Evolutionary conservation across 441 rosid genomes (phyloP), one percentile per base, ranked within the genome.

Genomic region (Macaranga tanarius): DNA sequence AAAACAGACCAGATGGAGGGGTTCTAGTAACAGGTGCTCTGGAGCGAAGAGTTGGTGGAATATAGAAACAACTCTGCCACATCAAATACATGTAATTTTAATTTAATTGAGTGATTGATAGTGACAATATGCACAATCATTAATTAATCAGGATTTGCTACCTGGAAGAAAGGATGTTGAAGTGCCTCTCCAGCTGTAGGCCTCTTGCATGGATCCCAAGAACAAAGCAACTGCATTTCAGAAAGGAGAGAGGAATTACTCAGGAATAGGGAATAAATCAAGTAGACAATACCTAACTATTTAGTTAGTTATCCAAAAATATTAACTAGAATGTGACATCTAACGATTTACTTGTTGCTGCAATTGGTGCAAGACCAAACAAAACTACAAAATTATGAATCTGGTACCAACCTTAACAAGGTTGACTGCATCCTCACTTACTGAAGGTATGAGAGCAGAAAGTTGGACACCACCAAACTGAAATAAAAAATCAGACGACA

Each of bases 81-180:
- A 76, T 64, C 38, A 67, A 56, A 56, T 25, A 47, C 10, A n/a
- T 31, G 0, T 4, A 8, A 31, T 52, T 61, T 25, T 34, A 34
- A 34, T 12, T 34, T 56, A 68, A 68, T 40, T 26, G 28, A 7
- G 61, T 50, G 12, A 10, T 48, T 40, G 19, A 25, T 26, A 47
- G 71, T 25, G 13, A 56, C 13, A 31, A 48, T 22, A 5, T 11
- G 17, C 51, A 62, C 0, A 48, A 23, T 22, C 3, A 44, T 9
- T 16, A 71, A 74, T 15, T 47, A 4, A 17, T 5, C 51, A 22
- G 0, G 44, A 67, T 20, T 62, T 31, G 16, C 31, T 76, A 92
- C 99, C 97, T 90, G 91, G 74, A 95, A 92, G 86, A 91, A 95
- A 28, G 99, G 96, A 82, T 95, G 98, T 69, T 91, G 97, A 69